Conservation (phyloP, 106 monocot species). For the Platanthera zijinensis region DNA sequence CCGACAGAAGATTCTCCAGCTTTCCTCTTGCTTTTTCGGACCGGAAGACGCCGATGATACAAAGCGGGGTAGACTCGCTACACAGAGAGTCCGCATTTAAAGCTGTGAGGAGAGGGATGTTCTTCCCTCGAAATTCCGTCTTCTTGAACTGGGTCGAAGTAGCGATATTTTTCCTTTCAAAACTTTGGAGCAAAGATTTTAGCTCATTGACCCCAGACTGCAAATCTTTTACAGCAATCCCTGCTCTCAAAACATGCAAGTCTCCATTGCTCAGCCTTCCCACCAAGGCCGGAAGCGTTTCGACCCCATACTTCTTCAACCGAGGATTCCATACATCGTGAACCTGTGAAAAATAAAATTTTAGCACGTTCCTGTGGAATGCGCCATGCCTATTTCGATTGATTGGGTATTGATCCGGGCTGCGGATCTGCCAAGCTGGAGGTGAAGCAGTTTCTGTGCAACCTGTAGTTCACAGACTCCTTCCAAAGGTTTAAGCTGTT, state of each 20-base stretch:
- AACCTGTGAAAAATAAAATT: conserved; percentile 36
- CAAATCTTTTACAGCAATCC: conserved; percentile 74
- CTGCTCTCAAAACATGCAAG: conserved; percentile 37
- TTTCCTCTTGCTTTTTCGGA: conserved; percentile 54
- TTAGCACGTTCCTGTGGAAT: too few relatives aligned
- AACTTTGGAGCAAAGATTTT: conserved; percentile 54
- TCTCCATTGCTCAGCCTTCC: conserved; percentile 63
- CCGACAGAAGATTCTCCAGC: conserved; percentile 44
- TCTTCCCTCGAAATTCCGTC: conserved; percentile 11
- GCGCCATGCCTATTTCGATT: too few relatives aligned
- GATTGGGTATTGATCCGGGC: too few relatives aligned
- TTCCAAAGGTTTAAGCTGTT: too few relatives aligned
- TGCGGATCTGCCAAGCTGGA: too few relatives aligned
- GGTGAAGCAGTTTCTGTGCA: too few relatives aligned
- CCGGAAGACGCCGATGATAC: conserved; percentile 68
- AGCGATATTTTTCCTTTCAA: conserved; percentile 68
- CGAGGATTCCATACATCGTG: conserved; percentile 51
- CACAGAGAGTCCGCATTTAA: conserved; percentile 58
- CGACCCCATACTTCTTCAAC: conserved; percentile 59
- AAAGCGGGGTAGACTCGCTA: conserved; percentile 53
- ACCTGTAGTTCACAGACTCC: too few relatives aligned
- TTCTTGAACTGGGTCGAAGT: conserved; percentile 43
- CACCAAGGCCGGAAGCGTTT: conserved; percentile 61
- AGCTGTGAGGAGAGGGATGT: conserved; percentile 40
- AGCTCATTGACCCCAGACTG: conserved; percentile 67